Percentiles rank a stretch among this genome's conserved stretches.
Evolutionary conservation across 257 asterid genomes (phyloP).

Genomic region (Solanum sparsipilum): DNA sequence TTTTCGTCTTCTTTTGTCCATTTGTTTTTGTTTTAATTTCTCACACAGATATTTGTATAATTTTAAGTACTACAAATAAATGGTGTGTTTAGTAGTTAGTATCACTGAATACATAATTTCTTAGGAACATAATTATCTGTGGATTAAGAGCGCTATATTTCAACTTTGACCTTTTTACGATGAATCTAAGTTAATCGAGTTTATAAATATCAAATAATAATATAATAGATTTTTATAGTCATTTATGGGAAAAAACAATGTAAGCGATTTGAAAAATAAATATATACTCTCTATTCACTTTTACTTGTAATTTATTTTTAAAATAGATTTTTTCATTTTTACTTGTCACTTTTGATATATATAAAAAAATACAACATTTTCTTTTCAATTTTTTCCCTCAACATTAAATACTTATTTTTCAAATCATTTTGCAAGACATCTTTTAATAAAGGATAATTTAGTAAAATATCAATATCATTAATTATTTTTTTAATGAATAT

Average conservation of each 20-base stretch:
- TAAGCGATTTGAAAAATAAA: background rate
- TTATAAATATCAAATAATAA: background rate
- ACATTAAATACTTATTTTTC: no score
- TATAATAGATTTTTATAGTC: accelerated
- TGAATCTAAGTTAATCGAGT: background rate
- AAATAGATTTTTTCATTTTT: no score
- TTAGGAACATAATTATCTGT: background rate
- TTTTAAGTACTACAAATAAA: no score
- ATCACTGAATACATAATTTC: background rate
- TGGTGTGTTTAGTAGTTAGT: background rate
- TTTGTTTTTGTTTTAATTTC: background rate
- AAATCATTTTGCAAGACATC: no score
- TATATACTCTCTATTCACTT: background rate
- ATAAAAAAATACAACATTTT: no score
- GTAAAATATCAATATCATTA: no score
- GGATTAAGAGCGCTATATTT: background rate
- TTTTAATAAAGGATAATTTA: no score
- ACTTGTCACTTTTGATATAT: no score
- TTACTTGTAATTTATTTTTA: no score
- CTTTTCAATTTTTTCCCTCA: no score
- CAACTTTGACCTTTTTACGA: background rate
- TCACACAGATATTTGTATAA: background rate
- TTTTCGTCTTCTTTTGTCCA: background rate
- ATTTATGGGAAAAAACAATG: background rate
- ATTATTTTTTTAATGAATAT: no score